Evolutionary conservation across 176 grass and related monocot genomes (phyloP).

Genomic region (Bromus sterilis): DNA sequence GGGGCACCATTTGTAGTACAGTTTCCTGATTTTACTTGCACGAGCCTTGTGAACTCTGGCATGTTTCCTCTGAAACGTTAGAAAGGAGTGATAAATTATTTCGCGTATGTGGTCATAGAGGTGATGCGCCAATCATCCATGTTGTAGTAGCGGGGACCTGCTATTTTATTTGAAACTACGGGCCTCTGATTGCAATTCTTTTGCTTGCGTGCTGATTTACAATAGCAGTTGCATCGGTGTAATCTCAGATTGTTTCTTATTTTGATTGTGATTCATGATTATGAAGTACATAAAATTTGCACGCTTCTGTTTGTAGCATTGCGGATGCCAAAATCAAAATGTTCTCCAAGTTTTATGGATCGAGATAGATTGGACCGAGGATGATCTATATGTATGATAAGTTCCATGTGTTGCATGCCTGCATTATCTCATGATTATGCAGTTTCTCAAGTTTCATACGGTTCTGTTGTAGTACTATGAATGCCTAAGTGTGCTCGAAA

Average conservation of each 20-base stretch:
- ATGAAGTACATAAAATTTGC: not conserved
- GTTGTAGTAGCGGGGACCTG: not conserved
- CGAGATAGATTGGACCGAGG: not conserved
- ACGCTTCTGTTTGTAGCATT: not conserved
- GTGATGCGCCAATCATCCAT: not conserved
- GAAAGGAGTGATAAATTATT: not conserved
- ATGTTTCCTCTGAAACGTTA: too few species aligned
- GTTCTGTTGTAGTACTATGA: not conserved
- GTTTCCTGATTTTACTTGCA: too few species aligned
- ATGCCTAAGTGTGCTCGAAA: not conserved
- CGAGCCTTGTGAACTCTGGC: too few species aligned
- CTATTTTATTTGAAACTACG: not conserved
- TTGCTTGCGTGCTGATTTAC: not conserved
- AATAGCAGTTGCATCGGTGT: not conserved
- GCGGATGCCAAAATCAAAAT: not conserved
- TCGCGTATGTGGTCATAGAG: not conserved
- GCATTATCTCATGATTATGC: not conserved
- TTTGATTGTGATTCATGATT: not conserved
- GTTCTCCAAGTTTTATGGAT: not conserved
- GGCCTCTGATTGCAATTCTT: not conserved
- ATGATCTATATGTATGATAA: not conserved
- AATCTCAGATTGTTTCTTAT: not conserved
- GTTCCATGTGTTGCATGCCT: not conserved
- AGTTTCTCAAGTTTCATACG: not conserved
- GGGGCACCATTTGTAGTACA: not conserved